These are phyloP conservation scores for Cyclotella sp. DNA, from an alignment of 108 stramenopile species.

Conservation along the genomic window DNA sequence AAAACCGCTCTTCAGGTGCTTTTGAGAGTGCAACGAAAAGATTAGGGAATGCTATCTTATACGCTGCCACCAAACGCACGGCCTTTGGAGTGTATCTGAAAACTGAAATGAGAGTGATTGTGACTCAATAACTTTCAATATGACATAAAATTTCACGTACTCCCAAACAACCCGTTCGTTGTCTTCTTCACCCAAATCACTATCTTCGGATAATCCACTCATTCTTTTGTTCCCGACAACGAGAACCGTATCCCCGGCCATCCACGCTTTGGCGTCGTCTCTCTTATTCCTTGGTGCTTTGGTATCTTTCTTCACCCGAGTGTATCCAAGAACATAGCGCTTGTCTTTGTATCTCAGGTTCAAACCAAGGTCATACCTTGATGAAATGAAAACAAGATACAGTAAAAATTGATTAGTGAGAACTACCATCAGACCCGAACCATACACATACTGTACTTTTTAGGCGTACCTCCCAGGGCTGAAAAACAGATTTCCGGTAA, in stretches of 20 bases:
- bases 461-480: conserved; percentile 60
- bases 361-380: conserved; percentile 91
- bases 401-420: background rate
- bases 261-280: conserved; percentile 74
- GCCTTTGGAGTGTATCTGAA: conserved; percentile 85
- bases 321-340: conserved; percentile 89
- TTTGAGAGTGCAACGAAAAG: conserved; percentile 81
- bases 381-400: conserved; percentile 77
- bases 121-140: no score
- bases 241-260: conserved; percentile 80
- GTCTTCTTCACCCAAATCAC: conserved; percentile 53
- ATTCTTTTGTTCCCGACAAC: conserved; percentile 77
- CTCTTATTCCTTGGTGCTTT: conserved; percentile 32
- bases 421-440: background rate
- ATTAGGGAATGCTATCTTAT: conserved; percentile 89
- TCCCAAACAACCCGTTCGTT: conserved; percentile 84
- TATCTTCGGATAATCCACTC: conserved; percentile 30
- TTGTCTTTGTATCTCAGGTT: conserved; percentile 89
- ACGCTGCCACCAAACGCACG: conserved; percentile 89
- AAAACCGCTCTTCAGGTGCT: conserved; percentile 84
- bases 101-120: no score
- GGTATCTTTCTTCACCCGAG: conserved; percentile 60
- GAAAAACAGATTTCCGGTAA: conserved; percentile 84
- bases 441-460: background rate
- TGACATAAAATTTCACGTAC: no score